These are phyloP conservation scores for Grifola frondosa DNA, from an alignment of 1,284 basidiomycete genomes.

Conservation along the genomic window DNA sequence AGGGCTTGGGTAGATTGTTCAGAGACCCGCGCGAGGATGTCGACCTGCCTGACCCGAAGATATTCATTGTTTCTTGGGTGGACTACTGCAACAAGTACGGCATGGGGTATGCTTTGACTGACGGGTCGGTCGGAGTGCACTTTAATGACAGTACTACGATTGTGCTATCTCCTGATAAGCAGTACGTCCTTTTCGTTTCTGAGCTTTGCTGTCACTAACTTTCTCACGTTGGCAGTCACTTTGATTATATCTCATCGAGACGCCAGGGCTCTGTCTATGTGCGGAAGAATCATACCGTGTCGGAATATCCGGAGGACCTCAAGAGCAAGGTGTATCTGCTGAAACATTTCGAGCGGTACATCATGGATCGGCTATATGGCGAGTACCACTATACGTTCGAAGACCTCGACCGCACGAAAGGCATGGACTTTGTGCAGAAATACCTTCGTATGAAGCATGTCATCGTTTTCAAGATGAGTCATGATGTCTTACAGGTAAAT, in stretches of 20 bases:
- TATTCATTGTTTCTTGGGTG: conserved; percentile 97
- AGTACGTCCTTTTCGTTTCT: conserved; percentile 47
- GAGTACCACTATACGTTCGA: conserved; percentile 81
- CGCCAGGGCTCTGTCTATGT: conserved; percentile 64
- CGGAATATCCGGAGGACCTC: conserved; percentile 71
- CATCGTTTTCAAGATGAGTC: conserved; percentile 94
- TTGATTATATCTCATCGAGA: conserved; percentile 79
- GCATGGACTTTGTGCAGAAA: conserved; percentile 94
- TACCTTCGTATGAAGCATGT: conserved; percentile 96
- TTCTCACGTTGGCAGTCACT: conserved; percentile 52
- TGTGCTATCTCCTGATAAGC: conserved; percentile 81
- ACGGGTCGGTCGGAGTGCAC: conserved; percentile 92
- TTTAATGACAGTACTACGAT: conserved; percentile 94
- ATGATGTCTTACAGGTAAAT: conserved; percentile 86
- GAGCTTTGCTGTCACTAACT: background rate
- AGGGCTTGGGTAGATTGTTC: conserved; percentile 59
- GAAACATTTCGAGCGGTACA: conserved; percentile 91
- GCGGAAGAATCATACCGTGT: conserved; percentile 65
- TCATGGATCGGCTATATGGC: conserved; percentile 83
- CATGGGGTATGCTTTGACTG: conserved; percentile 95
- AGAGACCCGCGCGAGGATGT: conserved; percentile 57
- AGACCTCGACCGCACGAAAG: conserved; percentile 66
- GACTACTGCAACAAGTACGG: conserved; percentile 99
- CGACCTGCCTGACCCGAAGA: conserved; percentile 63
- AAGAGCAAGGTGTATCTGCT: conserved; percentile 88